phyloP scores from a whole-genome alignment of 345 rosid genomes.

The Lumnitzera littorea region DNA sequence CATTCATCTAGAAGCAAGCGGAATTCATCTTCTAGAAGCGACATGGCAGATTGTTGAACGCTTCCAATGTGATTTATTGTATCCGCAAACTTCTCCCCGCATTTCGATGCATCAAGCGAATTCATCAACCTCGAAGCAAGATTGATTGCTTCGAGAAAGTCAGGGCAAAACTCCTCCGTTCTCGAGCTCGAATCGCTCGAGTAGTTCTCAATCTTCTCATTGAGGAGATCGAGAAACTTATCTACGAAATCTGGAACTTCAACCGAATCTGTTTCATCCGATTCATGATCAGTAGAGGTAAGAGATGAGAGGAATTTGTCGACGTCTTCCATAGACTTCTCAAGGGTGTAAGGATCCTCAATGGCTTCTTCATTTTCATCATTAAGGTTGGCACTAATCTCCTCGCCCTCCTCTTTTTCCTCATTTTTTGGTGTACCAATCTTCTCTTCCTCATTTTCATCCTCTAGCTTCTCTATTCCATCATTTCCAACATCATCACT shows the following conservation, averaged over 20 bases:
- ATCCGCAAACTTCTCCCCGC: constrained; percentile 24
- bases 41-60: constrained; percentile 67
- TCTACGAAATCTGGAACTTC: constrained; percentile 45
- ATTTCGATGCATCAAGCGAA: constrained; percentile 21
- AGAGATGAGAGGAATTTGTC: constrained; percentile 31
- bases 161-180: constrained; percentile 28
- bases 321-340: constrained; percentile 45
- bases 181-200: constrained; percentile 25
- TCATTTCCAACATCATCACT: background rate
- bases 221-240: constrained; percentile 57
- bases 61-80: constrained; percentile 47
- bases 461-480: background rate
- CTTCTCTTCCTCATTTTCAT: constrained; percentile 1
- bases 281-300: constrained; percentile 7
- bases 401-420: background rate
- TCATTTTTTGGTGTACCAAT: background rate
- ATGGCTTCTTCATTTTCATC: background rate
- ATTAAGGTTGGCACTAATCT: background rate
- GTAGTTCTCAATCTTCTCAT: constrained; percentile 29
- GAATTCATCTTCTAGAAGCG: constrained; percentile 69
- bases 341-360: constrained; percentile 19
- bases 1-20: constrained; percentile 39
- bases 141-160: constrained; percentile 35
- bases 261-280: constrained; percentile 9
- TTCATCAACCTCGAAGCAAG: constrained; percentile 49